phyloP scores from a whole-genome alignment of 768 basidiomycete genomes.

The Tulasnella sp. region DNA sequence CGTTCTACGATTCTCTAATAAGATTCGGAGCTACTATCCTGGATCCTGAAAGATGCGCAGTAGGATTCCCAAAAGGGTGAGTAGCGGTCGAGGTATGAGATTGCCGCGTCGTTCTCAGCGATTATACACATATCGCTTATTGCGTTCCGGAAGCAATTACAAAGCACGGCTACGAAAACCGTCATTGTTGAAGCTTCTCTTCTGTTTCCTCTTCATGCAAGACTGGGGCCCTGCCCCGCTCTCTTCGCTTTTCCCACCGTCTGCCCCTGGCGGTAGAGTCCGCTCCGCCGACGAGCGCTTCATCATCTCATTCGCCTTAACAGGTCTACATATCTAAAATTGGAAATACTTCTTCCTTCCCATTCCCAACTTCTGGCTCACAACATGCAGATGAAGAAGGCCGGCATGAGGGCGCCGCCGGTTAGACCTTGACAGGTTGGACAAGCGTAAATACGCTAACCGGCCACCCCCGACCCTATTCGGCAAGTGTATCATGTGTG shows the following conservation, averaged over 20 bases:
- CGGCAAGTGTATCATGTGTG: too few relatives aligned
- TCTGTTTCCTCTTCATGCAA: background rate
- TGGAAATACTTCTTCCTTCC: too few relatives aligned
- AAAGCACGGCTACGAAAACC: background rate
- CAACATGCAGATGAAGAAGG: too few relatives aligned
- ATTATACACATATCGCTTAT: background rate
- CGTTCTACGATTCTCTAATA: background rate
- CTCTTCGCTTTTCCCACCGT: background rate
- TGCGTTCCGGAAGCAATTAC: background rate
- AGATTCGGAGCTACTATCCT: too few relatives aligned
- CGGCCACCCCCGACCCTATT: too few relatives aligned
- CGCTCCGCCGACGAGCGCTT: background rate
- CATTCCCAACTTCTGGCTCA: too few relatives aligned
- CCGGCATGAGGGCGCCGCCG: too few relatives aligned
- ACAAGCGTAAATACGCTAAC: too few relatives aligned
- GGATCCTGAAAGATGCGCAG: too few relatives aligned
- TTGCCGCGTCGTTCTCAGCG: background rate
- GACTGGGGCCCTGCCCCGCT: background rate
- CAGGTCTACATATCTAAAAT: too few relatives aligned
- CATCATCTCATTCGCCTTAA: background rate
- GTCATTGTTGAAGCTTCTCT: background rate
- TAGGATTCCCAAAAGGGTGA: too few relatives aligned
- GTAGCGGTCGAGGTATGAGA: background rate
- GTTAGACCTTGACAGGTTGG: too few relatives aligned
- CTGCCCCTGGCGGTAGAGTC: background rate